Base-by-base conservation (phyloP, 2,329 filamentous ascomycete species). In the Trichoderma asperellum region DNA sequence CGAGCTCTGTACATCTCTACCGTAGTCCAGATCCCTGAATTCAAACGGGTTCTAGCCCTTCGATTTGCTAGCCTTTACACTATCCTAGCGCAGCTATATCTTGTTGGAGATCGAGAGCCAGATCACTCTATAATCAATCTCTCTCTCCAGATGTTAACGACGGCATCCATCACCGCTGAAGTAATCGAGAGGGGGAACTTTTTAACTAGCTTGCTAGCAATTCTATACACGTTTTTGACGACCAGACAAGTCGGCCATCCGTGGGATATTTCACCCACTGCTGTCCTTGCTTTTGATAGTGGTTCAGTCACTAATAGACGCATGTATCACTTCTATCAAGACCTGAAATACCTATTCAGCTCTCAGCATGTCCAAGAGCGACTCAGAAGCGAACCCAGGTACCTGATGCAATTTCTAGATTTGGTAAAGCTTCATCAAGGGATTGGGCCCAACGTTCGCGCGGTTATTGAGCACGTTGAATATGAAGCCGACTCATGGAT, bases 401-500 rank as follows among this genome's bases (percentile, higher is more conserved):
- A 99, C 76, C 86, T 97, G 68, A 85, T 96, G 78, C 96, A 99
- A 76, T 99, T 98, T 80, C 84, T 99, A 56, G 96, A 99, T 77
- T 84, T 99, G 18, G 93, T 97, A 72, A 97, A 97, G 79, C 86
- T 99, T 57, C 94, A 97, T 73, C 96, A 99, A 81, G 95, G 96
- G 34, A 97, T 99, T 68, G 97, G 95, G 74, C 96, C 96, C 1
- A 99, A 98, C 75, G 86, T 94, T 32, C 76, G 96, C 71, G 96
- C 95, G 2, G 88, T 97, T 27, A 94, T 94, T 18, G 96, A 98
- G 76, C 96, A 99, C 78, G 92, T 99, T 37, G 96, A 99, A 79
- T 99, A 98, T 77, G 96, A 99, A 80, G 96, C 94, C 2, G 96
- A 99, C 80, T 92, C 93, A 24, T 99, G 96, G 96, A 98, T 99